Percentiles rank a stretch among this genome's conserved stretches.
Evolutionary conservation across 2,329 filamentous ascomycete genomes (phyloP).

Genomic region (Zarea fungicola): DNA sequence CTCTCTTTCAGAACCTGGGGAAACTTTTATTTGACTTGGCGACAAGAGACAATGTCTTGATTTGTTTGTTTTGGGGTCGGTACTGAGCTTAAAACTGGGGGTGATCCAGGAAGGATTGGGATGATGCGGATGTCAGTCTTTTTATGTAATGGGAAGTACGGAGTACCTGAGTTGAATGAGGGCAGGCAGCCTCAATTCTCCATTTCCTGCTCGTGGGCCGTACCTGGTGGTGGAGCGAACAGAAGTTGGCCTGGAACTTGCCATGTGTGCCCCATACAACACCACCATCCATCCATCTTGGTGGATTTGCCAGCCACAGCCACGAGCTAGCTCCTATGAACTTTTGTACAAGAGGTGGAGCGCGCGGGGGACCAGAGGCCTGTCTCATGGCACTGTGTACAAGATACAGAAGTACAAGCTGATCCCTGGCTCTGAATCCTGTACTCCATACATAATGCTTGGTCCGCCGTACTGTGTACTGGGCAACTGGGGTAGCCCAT

Average conservation of each 20-base stretch:
- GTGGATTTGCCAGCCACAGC: neutral
- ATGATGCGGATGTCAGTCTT: slow-evolving; percentile 13
- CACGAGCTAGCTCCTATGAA: neutral
- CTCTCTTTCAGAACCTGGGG: neutral
- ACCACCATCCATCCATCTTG: neutral
- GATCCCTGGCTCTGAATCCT: neutral
- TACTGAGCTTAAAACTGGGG: slow-evolving; percentile 10
- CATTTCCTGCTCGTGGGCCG: slow-evolving; percentile 1
- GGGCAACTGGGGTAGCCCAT: too few relatives aligned
- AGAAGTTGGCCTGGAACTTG: slow-evolving; percentile 10
- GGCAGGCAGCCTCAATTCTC: slow-evolving; percentile 1
- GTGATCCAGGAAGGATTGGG: neutral
- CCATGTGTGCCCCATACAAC: slow-evolving; percentile 9
- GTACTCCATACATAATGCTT: neutral
- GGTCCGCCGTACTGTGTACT: neutral
- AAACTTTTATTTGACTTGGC: neutral
- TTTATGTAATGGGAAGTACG: slow-evolving; percentile 19
- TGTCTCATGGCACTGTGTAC: neutral
- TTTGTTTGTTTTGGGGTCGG: slow-evolving; percentile 5
- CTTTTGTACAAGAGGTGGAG: neutral
- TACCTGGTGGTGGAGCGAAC: slow-evolving; percentile 7
- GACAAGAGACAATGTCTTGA: slow-evolving; percentile 1
- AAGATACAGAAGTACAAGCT: neutral
- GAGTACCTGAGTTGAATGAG: neutral
- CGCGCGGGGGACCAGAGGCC: slow-evolving; percentile 3